phyloP scores from a whole-genome alignment of 2,329 filamentous ascomycete species.

The Ceratocystiopsis sp. region DNA sequence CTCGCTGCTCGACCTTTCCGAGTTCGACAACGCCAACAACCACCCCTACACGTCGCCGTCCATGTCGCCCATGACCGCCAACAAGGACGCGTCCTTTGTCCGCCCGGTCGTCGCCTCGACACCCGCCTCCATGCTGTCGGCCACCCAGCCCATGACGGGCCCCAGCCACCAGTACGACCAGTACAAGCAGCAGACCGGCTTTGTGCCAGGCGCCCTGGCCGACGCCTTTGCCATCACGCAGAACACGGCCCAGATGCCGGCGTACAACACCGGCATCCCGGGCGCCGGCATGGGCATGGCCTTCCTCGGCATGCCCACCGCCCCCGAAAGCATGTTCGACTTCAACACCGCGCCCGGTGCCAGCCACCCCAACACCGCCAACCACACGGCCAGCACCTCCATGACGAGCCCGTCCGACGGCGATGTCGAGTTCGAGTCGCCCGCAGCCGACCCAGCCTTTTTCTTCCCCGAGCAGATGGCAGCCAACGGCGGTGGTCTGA shows the following conservation, averaged over 20 bases:
- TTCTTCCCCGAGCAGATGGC: constrained; percentile 33
- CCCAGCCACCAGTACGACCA: constrained; percentile 92
- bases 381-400: no score
- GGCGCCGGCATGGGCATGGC: constrained; percentile 22
- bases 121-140: constrained; percentile 34
- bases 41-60: constrained; percentile 44
- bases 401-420: constrained; percentile 37
- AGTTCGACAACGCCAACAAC: constrained; percentile 39
- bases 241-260: constrained; percentile 28
- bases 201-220: constrained; percentile 68
- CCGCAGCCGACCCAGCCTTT: constrained; percentile 38
- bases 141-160: constrained; percentile 46
- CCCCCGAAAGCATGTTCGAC: constrained; percentile 48
- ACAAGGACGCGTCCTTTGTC: constrained; percentile 32
- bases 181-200: constrained; percentile 89
- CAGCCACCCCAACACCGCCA: background rate
- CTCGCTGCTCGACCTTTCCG: constrained; percentile 41
- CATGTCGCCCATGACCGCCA: constrained; percentile 31
- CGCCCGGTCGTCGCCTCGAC: constrained; percentile 25
- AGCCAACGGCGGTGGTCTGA: constrained; percentile 27
- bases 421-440: constrained; percentile 52
- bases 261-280: constrained; percentile 23
- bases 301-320: constrained; percentile 35
- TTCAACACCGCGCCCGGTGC: constrained; percentile 44
- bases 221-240: constrained; percentile 67